phyloP scores from a whole-genome alignment of 1,284 basidiomycete species.

The Thecaphora thlaspeos region DNA sequence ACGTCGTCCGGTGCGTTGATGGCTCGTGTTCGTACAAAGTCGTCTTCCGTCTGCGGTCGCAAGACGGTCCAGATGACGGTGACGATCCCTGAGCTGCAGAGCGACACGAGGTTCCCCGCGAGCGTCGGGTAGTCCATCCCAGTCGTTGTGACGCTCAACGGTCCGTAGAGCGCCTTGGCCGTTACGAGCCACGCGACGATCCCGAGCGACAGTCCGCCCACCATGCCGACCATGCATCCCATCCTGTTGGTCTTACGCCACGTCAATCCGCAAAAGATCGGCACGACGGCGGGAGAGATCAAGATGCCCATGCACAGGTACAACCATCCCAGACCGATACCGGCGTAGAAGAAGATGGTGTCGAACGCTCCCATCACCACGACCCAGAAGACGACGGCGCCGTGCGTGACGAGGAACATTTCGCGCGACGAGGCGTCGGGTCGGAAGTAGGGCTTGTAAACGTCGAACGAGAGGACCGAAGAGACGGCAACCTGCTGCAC shows the following conservation, averaged over 20 bases:
- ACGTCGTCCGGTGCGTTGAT: slow-evolving; percentile 47
- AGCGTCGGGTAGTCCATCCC: slow-evolving; percentile 68
- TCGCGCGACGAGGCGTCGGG: slow-evolving; percentile 66
- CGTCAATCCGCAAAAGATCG: slow-evolving; percentile 72
- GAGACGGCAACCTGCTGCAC: slow-evolving; percentile 85
- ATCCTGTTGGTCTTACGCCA: slow-evolving; percentile 47
- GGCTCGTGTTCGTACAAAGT: slow-evolving; percentile 47
- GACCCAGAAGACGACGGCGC: slow-evolving; percentile 66
- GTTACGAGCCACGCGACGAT: slow-evolving; percentile 81
- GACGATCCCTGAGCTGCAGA: slow-evolving; percentile 77
- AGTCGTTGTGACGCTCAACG: slow-evolving; percentile 69
- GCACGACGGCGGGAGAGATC: slow-evolving; percentile 79
- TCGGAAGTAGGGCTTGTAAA: slow-evolving; percentile 71
- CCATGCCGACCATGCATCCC: slow-evolving; percentile 65
- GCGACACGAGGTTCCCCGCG: slow-evolving; percentile 81
- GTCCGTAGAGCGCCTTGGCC: slow-evolving; percentile 70
- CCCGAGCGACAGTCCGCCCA: slow-evolving; percentile 71
- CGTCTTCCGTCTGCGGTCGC: slow-evolving; percentile 47
- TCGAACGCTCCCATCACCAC: slow-evolving; percentile 78
- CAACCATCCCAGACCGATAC: slow-evolving; percentile 69
- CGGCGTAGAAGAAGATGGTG: slow-evolving; percentile 71
- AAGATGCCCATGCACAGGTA: slow-evolving; percentile 71
- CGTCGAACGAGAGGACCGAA: slow-evolving; percentile 61
- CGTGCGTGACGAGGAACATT: slow-evolving; percentile 67
- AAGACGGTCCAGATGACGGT: slow-evolving; percentile 62